Evolutionary conservation across 495 filamentous ascomycete genomes (phyloP).

Genomic region (Penicillium cosmopolitanum): DNA sequence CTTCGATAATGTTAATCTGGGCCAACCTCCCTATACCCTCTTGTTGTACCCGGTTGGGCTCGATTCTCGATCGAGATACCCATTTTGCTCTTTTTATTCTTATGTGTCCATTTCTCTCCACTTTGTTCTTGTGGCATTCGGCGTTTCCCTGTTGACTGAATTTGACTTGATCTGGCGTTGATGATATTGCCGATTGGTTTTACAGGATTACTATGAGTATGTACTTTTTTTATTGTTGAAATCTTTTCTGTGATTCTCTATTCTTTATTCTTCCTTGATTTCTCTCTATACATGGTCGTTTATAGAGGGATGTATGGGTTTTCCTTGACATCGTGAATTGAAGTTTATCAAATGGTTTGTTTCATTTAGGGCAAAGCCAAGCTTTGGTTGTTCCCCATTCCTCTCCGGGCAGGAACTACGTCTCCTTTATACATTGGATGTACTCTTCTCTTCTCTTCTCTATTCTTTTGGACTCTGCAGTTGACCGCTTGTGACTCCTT

Average conservation of each 20-base stretch:
- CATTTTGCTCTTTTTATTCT: constrained; percentile 19
- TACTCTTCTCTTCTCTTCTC: not conserved
- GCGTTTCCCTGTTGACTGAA: constrained; percentile 14
- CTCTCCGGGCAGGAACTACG: not conserved
- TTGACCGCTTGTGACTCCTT: not conserved
- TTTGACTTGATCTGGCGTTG: constrained; percentile 15
- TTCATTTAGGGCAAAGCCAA: not conserved
- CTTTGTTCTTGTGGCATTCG: constrained; percentile 15
- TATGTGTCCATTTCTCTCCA: constrained; percentile 15
- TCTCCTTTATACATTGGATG: not conserved
- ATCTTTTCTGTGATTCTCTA: not conserved
- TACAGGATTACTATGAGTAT: constrained; percentile 31
- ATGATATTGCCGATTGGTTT: constrained; percentile 11
- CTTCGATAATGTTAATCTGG: constrained; percentile 43
- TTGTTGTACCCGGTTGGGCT: constrained; percentile 43
- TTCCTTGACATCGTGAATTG: not conserved
- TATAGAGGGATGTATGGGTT: constrained; percentile 21
- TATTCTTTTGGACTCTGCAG: not conserved
- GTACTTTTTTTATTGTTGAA: constrained; percentile 19
- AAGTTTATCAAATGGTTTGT: not conserved
- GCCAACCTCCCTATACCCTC: constrained; percentile 51
- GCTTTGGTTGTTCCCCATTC: not conserved
- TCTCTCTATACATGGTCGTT: constrained; percentile 25
- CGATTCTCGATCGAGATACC: constrained; percentile 14
- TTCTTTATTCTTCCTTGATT: constrained; percentile 17